These are phyloP conservation scores for Grigorovia transvaalensis DNA, from an alignment of 805 yeast species.

Conservation along the genomic window DNA sequence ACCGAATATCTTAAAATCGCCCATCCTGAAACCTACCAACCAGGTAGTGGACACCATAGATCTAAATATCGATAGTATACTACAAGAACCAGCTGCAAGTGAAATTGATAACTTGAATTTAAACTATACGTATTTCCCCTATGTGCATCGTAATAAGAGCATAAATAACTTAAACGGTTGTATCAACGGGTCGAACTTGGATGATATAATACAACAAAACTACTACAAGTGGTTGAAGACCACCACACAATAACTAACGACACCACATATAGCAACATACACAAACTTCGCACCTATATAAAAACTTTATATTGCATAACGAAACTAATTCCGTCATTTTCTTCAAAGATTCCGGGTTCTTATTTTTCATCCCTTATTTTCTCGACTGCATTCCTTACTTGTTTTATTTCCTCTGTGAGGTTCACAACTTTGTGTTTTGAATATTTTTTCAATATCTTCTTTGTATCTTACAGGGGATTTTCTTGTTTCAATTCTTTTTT, in stretches of 20 bases:
- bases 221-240: not conserved
- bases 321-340: not conserved
- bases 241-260: not conserved
- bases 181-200: not conserved
- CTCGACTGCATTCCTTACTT: not conserved
- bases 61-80: not conserved
- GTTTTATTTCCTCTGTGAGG: not conserved
- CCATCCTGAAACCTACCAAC: not conserved
- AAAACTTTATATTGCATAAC: not conserved
- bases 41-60: not conserved
- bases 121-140: slow-evolving; percentile 13
- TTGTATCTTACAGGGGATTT: not conserved
- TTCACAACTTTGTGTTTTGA: not conserved
- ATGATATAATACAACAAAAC: not conserved
- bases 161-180: not conserved
- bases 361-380: not conserved
- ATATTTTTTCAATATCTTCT: not conserved
- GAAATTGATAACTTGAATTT: not conserved
- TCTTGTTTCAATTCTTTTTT: not conserved
- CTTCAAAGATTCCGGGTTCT: not conserved
- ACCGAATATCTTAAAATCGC: not conserved
- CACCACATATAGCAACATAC: not conserved
- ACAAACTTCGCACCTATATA: not conserved
- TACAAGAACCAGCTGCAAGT: not conserved
- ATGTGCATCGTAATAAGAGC: slow-evolving; percentile 5